Base-by-base conservation (phyloP, 106 monocot species). In the Dendrobium catenatum region DNA sequence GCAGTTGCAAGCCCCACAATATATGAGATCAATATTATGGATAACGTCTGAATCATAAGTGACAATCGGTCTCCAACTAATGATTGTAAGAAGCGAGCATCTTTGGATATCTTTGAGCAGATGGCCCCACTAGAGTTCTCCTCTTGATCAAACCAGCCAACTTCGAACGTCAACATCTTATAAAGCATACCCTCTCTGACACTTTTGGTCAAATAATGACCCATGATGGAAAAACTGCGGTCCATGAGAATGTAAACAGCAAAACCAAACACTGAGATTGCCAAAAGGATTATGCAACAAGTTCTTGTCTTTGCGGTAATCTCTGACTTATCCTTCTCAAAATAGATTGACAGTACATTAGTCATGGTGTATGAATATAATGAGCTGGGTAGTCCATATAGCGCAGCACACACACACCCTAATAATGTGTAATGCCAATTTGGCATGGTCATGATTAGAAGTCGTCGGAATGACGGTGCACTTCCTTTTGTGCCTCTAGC, bases 361-460 rank as follows among this genome's bases (percentile, higher is more conserved):
- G 93, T 94, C 29, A 96, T 86, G 1, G 90, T 68, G 79, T 94
- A 90, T 68, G 91, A 93, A 44, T 92, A 94, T 9, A 83, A 79
- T 4, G 93, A 91, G 27, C 90, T 89, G 16, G 94, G 77, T 0
- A 88, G 77, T 17, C 96, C 96, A 4, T 81, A 92, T 19, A 89
- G 16, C 6, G 87, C 44, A 0, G 93, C 96, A 1, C 88, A 88
- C 24, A 90, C 37, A 85, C 83, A 75, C 18, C 93, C 96, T 0
- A 85, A 10, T 5, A 85, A 2, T 27, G 84, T 91, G 73, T 92
- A 91, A 54, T 89, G 91, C 96, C 96, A 96, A 59, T 96, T 93
- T 5, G 93, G 86, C 0, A 85, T 83, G 31, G 86, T 94, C 90
- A 94, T 88, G 13, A 81, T 79, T 61, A 96, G 84, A 31, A 96